Evolutionary conservation across 768 basidiomycete species (phyloP), one percentile per base, ranked within the genome.

Genomic region (Tulasnella sp.): DNA sequence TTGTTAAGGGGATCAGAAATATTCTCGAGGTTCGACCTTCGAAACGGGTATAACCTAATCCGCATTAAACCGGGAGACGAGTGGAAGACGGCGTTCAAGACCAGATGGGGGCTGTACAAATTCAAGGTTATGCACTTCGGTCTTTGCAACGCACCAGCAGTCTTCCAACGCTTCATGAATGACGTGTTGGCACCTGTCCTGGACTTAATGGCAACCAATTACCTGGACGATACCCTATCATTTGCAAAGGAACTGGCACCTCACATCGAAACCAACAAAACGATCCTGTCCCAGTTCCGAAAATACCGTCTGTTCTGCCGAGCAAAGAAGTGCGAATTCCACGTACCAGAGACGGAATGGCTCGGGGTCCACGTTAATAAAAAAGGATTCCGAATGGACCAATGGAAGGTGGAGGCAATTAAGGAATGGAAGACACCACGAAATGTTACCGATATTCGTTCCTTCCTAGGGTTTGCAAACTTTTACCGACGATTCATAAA

Each of bases 211-310:
- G 71, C 76, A 3, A 42, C 76, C 38, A 58, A 78, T 15, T 80
- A 77, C 68, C 75, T 80, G n/a, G 79, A 79, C 74, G 74, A 79
- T 37, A 79, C 79, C 12, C 67, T 79, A 1, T 69, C 79, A 1
- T 72, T 71, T 34, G 74, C 76, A 5, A 39, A 58, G 4, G 75
- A 64, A 14, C 71, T 69, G 0, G 68, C 70, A 22, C 39, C 72
- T 25, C 52, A 54, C 11, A n/a, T 54, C 25, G 19, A 3, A 12
- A n/a, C 22, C 4, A 54, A 54, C 22, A 8, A 22, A 3, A 54
- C 52, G 1, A 54, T 54, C 22, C 52, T 54, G 9, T 22, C 19
- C 19, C 52, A 31, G 2, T 40, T 69, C 22, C 15, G 34, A 15
- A n/a, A 25, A 11, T 25, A 67, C 25, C 19, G 15, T 2, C 68